phyloP scores from a whole-genome alignment of 306 rosid genomes.

The Rubus parviflorus region DNA sequence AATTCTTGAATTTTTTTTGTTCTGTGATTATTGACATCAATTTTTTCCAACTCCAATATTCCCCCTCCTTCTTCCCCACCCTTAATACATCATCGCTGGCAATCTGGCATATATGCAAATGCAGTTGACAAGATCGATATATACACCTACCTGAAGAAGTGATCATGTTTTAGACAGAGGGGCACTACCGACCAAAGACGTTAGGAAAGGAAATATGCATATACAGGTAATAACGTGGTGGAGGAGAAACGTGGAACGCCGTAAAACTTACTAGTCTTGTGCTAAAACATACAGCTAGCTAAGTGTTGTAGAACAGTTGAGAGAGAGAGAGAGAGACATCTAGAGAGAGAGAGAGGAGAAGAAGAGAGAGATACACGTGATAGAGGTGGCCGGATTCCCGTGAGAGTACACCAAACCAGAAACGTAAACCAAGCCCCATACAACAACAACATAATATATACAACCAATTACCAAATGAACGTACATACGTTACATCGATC shows the following conservation, averaged over 20 bases:
- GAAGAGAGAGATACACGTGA: conserved; percentile 54
- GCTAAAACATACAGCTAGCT: conserved; percentile 33
- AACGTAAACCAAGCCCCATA: conserved; percentile 5
- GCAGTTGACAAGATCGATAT: background rate
- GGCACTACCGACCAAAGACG: conserved; percentile 46
- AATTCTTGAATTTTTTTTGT: too few relatives aligned
- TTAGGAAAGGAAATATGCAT: conserved; percentile 9
- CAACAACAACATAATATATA: background rate
- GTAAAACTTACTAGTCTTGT: conserved; percentile 18
- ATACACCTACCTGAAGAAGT: background rate
- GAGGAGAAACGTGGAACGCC: conserved; percentile 50
- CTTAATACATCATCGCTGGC: background rate
- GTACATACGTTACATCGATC: background rate
- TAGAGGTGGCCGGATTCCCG: conserved; percentile 69
- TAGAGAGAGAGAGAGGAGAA: conserved; percentile 10
- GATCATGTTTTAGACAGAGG: background rate
- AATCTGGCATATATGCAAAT: background rate
- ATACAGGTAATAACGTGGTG: conserved; percentile 17
- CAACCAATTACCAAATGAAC: background rate
- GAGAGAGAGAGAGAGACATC: background rate
- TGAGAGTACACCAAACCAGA: conserved; percentile 46
- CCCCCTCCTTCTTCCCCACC: background rate
- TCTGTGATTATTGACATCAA: too few relatives aligned
- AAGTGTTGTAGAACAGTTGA: background rate
- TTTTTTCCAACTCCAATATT: background rate